Conservation (phyloP, 2,329 filamentous ascomycete genomes). For the Incumbomyces lentus region DNA sequence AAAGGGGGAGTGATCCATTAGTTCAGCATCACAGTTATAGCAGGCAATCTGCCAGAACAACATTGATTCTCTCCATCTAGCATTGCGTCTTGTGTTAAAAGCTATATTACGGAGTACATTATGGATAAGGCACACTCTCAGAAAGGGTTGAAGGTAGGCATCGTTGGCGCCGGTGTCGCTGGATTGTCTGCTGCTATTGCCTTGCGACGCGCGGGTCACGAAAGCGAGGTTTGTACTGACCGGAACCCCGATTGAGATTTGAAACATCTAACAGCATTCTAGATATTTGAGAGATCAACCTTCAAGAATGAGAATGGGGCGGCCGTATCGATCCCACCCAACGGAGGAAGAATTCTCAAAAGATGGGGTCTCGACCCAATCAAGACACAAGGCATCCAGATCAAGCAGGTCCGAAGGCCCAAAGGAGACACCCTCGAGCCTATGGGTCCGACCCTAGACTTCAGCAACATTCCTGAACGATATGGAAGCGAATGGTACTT, state of each 20-base stretch:
- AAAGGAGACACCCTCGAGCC: constrained; percentile 20
- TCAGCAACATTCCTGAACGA: constrained; percentile 14
- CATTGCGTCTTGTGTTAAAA: no score
- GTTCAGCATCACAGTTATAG: no score
- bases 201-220: constrained; percentile 25
- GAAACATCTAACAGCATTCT: neutral
- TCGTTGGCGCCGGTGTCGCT: constrained; percentile 28
- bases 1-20: no score
- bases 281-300: constrained; percentile 26
- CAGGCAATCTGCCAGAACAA: no score
- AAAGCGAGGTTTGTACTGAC: constrained; percentile 23
- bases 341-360: constrained; percentile 23
- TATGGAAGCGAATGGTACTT: constrained; percentile 23
- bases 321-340: constrained; percentile 25
- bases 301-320: constrained; percentile 28
- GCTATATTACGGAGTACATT: neutral
- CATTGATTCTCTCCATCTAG: no score
- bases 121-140: constrained; percentile 4
- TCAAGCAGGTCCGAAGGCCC: constrained; percentile 19
- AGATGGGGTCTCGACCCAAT: constrained; percentile 23
- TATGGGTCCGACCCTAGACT: constrained; percentile 19
- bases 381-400: constrained; percentile 19
- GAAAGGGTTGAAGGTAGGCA: constrained; percentile 14
- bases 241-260: neutral
- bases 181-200: constrained; percentile 27